Evolutionary conservation across 805 yeast genomes (phyloP), one percentile per base, ranked within the genome.

Genomic region (Novakomyces olei): DNA sequence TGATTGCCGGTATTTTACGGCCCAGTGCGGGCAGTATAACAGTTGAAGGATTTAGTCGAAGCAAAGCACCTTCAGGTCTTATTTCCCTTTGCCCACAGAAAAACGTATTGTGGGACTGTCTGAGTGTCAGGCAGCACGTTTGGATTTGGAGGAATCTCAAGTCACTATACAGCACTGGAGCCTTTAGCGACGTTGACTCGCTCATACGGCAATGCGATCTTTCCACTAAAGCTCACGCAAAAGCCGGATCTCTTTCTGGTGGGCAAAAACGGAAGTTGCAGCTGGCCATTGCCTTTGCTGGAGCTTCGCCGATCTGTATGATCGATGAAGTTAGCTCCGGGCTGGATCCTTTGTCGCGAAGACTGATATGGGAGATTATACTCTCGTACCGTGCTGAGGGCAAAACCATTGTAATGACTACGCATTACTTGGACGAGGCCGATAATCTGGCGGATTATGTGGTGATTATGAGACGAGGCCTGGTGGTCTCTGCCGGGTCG

Each of bases 321-420:
- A 43, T 51, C 23, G 56, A 51, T 34, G 56, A 51, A 35, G 56
- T 51, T n/a, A 49, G 55, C 10, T 51, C 56, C 12, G 56, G 56
- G 1, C 37, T 51, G 23, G 56, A 51, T 42, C 56, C 56, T 6
- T 27, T 51, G 6, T 46, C 52, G 23, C 43, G 56, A 15, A 44
- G 55, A 6, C 45, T 45, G 26, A 51, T 51, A 23, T 51, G 56
- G 56, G 54, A 51, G 30, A 51, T 51, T 31, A 29, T 51, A 5
- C 38, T 48, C 7, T 37, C 48, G 5, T 41, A 42, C 14, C 43
- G 54, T 10, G 53, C 51, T 4, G 34, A 44, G 8, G n/a, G n/a
- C n/a, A 39, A 41, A 4, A 39, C 52, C 2, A 41, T 51, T 18
- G 37, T 51, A 18, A 37, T 51, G 17, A 51, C 56, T 0, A 51